Evolutionary conservation across 306 rosid species (phyloP), one percentile per base, ranked within the genome.

Genomic region (Pachyrhizus erosus): DNA sequence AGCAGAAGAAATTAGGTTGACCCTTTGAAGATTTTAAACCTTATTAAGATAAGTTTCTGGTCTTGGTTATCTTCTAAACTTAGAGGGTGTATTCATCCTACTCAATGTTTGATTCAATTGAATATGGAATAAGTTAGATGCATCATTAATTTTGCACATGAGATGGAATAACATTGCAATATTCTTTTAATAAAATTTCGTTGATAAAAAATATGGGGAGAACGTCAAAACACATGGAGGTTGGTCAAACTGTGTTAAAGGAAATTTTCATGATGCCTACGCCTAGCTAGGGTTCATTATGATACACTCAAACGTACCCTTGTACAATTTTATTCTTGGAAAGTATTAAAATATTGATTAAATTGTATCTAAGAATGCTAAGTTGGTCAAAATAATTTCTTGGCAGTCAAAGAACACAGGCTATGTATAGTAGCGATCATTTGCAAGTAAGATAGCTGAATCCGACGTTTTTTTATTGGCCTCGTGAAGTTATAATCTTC

Each of bases 361-460:
- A 76, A 9, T 23, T 40, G 40, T n/a, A 17, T 43, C 72, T 9
- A 76, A 45, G 60, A 61, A 43, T 66, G 75, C 14, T 51, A 27
- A 9, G 31, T 67, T 20, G 72, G 86, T 83, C 79, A 60, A 60
- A 80, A 60, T 40, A 31, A 27, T 37, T 39, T 39, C 12, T 33
- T 68, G 33, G 27, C 82, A 58, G 71, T 76, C 82, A 76, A 69
- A 46, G 54, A 68, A 33, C 20, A 40, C 77, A 76, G 86, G 71
- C 83, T 84, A 84, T 64, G 31, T 39, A 52, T 84, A 73, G 87
- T 65, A 52, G 71, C 66, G 42, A 78, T 84, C 43, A 78, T 71
- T 84, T 77, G 24, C 80, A 52, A 6, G 72, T 71, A 31, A 66
- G 10, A 48, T 62, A 21, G 17, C 79, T 31, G 9, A 46, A 51